A percentile compares a stretch with the other conserved stretches of the same genome.
phyloP scores from a whole-genome alignment of 768 basidiomycete species.

The Pisolithus sp. region DNA sequence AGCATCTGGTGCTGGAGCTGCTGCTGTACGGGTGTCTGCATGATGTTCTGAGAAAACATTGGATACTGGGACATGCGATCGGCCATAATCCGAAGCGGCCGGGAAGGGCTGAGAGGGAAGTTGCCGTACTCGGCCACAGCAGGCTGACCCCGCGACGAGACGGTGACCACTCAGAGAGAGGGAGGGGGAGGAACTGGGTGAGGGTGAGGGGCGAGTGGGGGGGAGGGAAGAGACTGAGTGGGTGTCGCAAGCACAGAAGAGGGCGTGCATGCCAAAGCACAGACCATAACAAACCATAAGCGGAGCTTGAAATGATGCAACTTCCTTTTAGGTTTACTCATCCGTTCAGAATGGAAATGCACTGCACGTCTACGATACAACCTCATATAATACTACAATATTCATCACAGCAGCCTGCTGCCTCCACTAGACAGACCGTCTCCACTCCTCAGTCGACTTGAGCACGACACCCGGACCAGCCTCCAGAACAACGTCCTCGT shows the following conservation, averaged over 20 bases:
- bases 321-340: too few relatives aligned
- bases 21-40: conserved; percentile 34
- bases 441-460: conserved; percentile 25
- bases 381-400: too few relatives aligned
- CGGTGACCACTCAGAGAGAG: too few relatives aligned
- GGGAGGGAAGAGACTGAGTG: conserved; percentile 12
- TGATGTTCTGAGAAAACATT: conserved; percentile 48
- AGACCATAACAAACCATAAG: conserved; percentile 28
- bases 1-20: conserved; percentile 36
- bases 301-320: conserved; percentile 25
- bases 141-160: conserved; percentile 11
- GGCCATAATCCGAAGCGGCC: conserved; percentile 45
- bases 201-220: too few relatives aligned
- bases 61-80: conserved; percentile 52
- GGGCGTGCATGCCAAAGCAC: conserved; percentile 46
- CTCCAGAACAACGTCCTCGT: conserved; percentile 70
- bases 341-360: too few relatives aligned
- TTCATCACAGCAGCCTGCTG: not conserved
- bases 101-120: conserved; percentile 15
- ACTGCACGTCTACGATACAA: too few relatives aligned
- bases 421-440: conserved; percentile 15
- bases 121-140: conserved; percentile 1
- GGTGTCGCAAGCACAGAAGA: conserved; percentile 28
- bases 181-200: too few relatives aligned
- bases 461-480: conserved; percentile 59